Conservation (phyloP, 2,329 filamentous ascomycete genomes). For the Arthrobotrys musiformis region DNA sequence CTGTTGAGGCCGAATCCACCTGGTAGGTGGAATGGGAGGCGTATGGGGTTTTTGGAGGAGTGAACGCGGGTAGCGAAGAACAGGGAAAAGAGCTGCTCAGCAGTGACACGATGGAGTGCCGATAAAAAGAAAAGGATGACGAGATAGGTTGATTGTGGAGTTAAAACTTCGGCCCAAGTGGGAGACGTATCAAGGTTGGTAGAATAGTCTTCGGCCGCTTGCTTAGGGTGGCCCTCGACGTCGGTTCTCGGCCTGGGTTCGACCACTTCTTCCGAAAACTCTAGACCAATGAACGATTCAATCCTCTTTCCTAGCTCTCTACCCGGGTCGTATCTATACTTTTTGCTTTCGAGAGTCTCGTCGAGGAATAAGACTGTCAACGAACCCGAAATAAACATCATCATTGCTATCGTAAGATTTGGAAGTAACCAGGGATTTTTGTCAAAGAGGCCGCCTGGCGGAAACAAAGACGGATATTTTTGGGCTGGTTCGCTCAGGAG, state of each 20-base stretch:
- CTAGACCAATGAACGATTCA: constrained; percentile 62
- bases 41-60: constrained; percentile 58
- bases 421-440: constrained; percentile 87
- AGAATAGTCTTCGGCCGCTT: constrained; percentile 61
- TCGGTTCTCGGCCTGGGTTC: constrained; percentile 65
- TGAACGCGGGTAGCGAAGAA: constrained; percentile 74
- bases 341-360: constrained; percentile 74
- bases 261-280: constrained; percentile 65
- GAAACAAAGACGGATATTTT: constrained; percentile 78
- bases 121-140: constrained; percentile 83
- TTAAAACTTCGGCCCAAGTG: constrained; percentile 70
- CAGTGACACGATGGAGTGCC: constrained; percentile 94
- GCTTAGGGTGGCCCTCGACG: constrained; percentile 63
- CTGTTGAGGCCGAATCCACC: constrained; percentile 73
- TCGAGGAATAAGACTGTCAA: constrained; percentile 83
- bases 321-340: constrained; percentile 14
- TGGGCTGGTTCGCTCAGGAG: constrained; percentile 81
- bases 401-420: constrained; percentile 81
- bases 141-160: constrained; percentile 75
- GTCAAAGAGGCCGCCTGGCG: constrained; percentile 75
- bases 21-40: constrained; percentile 68
- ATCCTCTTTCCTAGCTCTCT: constrained; percentile 21
- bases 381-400: constrained; percentile 82
- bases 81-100: constrained; percentile 89
- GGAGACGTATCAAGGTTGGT: constrained; percentile 61